phyloP scores from a whole-genome alignment of 2,329 filamentous ascomycete genomes.

The Curvularia spicifera region DNA sequence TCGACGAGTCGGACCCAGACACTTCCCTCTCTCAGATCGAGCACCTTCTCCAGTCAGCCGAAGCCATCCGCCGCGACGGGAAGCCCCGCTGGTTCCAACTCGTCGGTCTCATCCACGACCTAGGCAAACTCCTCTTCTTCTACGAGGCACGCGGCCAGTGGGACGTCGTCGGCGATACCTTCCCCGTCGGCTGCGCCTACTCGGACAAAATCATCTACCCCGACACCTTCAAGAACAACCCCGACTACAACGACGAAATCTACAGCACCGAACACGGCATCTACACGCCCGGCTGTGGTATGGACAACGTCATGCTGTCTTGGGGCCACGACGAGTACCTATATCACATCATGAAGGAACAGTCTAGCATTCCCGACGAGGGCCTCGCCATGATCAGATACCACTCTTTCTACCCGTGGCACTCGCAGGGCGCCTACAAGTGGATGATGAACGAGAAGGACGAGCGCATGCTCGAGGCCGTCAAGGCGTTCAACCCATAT shows the following conservation, averaged over 20 bases:
- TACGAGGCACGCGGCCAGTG: constrained; percentile 86
- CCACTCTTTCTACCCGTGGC: constrained; percentile 94
- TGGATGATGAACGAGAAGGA: constrained; percentile 87
- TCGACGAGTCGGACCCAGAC: constrained; percentile 91
- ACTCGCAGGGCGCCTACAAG: constrained; percentile 77
- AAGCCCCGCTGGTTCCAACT: constrained; percentile 85
- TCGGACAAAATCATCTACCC: constrained; percentile 81
- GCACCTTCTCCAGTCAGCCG: constrained; percentile 85
- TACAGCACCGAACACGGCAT: constrained; percentile 81
- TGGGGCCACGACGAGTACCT: constrained; percentile 92
- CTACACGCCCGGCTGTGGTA: constrained; percentile 77
- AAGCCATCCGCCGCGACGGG: constrained; percentile 85
- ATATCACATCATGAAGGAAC: constrained; percentile 85
- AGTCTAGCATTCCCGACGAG: constrained; percentile 78
- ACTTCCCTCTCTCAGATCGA: constrained; percentile 87
- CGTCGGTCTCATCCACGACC: constrained; percentile 77
- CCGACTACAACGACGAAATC: constrained; percentile 72
- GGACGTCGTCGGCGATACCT: constrained; percentile 90
- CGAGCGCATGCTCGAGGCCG: constrained; percentile 77
- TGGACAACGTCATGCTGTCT: constrained; percentile 87
- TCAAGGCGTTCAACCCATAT: constrained; percentile 88
- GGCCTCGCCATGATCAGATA: constrained; percentile 92
- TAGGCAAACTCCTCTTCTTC: constrained; percentile 81
- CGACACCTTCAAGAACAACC: constrained; percentile 77
- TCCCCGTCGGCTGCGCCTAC: constrained; percentile 78